These are phyloP conservation scores for Comarum palustre DNA, from an alignment of 306 rosid species.

Conservation along the genomic window DNA sequence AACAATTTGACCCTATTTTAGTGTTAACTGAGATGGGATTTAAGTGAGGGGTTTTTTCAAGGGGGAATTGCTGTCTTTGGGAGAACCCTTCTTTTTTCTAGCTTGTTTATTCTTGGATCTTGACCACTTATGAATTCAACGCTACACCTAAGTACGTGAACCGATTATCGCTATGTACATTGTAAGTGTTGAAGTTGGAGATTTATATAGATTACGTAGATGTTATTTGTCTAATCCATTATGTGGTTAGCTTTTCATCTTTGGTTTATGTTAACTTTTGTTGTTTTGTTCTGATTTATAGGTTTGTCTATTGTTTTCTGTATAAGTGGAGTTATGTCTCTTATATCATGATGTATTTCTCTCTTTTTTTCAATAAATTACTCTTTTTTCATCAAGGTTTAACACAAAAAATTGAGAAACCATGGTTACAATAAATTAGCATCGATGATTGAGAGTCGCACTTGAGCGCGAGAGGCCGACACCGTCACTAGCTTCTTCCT, in stretches of 20 bases:
- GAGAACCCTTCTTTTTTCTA: neutral
- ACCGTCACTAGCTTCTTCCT: neutral
- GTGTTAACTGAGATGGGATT: neutral
- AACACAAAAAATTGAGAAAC: too few relatives aligned
- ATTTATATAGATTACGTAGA: neutral
- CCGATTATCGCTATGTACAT: neutral
- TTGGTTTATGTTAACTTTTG: too few relatives aligned
- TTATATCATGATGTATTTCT: too few relatives aligned
- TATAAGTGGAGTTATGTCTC: too few relatives aligned
- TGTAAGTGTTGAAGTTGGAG: neutral
- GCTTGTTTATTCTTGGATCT: constrained; percentile 9
- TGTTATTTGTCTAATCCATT: too few relatives aligned
- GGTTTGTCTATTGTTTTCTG: too few relatives aligned
- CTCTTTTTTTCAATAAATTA: too few relatives aligned
- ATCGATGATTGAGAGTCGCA: neutral
- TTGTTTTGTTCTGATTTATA: too few relatives aligned
- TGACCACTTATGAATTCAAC: neutral
- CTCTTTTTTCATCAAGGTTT: too few relatives aligned
- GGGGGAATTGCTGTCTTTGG: neutral
- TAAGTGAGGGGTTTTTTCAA: neutral
- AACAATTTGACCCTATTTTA: neutral
- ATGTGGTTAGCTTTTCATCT: too few relatives aligned
- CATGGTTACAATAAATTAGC: too few relatives aligned
- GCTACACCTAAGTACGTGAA: neutral
- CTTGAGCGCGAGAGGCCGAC: neutral